These are phyloP conservation scores for Scytalidium lignicola DNA, from an alignment of 2,329 filamentous ascomycete genomes.

Conservation along the genomic window DNA sequence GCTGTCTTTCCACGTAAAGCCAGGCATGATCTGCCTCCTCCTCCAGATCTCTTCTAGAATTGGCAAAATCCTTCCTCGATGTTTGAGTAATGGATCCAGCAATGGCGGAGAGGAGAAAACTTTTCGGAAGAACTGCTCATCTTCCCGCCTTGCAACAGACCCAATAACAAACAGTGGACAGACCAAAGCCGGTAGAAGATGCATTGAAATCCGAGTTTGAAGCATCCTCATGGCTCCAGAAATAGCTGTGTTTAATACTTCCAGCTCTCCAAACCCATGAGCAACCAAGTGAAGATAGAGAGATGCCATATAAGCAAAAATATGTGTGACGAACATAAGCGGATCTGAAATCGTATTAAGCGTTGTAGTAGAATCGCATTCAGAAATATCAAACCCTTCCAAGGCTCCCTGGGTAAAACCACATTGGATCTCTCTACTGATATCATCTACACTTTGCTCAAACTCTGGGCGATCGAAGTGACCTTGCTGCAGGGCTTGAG, in stretches of 20 bases:
- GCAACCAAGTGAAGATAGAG: conserved; percentile 23
- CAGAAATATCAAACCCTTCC: conserved; percentile 10
- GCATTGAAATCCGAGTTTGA: conserved; percentile 8
- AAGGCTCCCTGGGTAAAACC: conserved; percentile 14
- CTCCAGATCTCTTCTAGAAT: conserved; percentile 22
- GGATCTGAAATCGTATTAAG: conserved; percentile 5
- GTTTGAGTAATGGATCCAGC: conserved; percentile 18
- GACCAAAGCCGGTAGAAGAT: conserved; percentile 16
- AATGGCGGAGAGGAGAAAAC: conserved; percentile 19
- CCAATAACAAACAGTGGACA: conserved; percentile 22
- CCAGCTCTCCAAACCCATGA: conserved; percentile 14
- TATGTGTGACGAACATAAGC: conserved; percentile 13
- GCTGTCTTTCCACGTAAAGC: conserved; percentile 10
- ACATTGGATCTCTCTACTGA: conserved; percentile 16
- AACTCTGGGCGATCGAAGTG: conserved; percentile 10
- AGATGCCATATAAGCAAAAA: conserved; percentile 18
- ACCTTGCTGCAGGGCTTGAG: conserved; percentile 31
- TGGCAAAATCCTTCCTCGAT: conserved; percentile 21
- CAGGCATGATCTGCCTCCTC: conserved; percentile 6
- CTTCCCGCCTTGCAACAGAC: conserved; percentile 14
- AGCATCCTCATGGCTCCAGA: conserved; percentile 17
- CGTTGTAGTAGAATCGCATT: neutral
- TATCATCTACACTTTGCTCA: conserved; percentile 8
- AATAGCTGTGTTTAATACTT: conserved; percentile 10
- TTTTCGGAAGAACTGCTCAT: conserved; percentile 20